Evolutionary conservation across 2,329 filamentous ascomycete genomes (phyloP).

Genomic region (Colletotrichum sp.): DNA sequence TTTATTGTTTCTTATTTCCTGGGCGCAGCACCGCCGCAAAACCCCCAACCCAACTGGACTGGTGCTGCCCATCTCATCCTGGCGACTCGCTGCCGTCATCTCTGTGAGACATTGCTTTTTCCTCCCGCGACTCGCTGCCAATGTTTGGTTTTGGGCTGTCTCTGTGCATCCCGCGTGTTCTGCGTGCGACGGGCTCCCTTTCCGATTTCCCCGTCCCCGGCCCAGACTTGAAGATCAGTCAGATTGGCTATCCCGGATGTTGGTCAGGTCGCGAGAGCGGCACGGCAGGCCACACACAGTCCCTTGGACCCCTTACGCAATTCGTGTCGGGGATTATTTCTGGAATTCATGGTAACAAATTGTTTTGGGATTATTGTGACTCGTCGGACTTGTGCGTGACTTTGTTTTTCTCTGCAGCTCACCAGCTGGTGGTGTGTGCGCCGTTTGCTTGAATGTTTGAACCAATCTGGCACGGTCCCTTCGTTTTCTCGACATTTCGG

Average conservation of each 20-base stretch:
- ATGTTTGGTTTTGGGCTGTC: neutral
- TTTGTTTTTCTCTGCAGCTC: neutral
- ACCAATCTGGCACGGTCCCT: neutral
- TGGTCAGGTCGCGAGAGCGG: neutral
- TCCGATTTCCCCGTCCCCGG: slow-evolving; percentile 10
- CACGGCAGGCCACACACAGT: neutral
- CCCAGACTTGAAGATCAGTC: slow-evolving; percentile 1
- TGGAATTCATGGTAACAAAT: neutral
- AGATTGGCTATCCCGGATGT: slow-evolving; percentile 9
- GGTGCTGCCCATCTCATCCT: neutral
- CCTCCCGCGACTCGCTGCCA: neutral
- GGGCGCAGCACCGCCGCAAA: neutral
- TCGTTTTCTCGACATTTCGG: neutral
- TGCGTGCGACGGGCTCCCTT: neutral
- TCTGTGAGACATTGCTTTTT: neutral
- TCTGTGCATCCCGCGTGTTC: neutral
- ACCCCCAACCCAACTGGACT: neutral
- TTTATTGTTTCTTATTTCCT: neutral
- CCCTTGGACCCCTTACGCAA: neutral
- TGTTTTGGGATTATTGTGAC: neutral
- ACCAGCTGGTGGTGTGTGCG: neutral
- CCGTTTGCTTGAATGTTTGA: neutral
- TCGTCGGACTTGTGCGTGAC: neutral
- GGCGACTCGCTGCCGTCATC: neutral
- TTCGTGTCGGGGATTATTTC: neutral